Evolutionary conservation across 192 early-diverging fungal genomes (phyloP).

Genomic region (Haplosporangium gracile): DNA sequence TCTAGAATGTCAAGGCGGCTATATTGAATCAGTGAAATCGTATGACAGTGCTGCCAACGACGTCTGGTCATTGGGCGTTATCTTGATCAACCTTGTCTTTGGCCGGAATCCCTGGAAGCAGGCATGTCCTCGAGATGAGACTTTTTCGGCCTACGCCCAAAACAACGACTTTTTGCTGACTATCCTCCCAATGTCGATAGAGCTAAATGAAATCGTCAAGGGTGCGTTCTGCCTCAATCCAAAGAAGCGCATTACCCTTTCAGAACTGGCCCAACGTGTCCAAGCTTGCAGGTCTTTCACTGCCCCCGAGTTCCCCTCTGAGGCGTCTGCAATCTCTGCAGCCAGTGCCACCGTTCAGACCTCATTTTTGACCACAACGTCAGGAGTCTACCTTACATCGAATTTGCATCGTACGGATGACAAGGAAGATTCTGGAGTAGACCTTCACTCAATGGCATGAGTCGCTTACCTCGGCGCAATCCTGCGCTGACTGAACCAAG

Average conservation of each 20-base stretch:
- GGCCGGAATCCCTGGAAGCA: constrained; percentile 85
- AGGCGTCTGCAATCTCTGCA: not conserved
- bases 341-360: not conserved
- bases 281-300: constrained; percentile 62
- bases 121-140: constrained; percentile 74
- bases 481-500: not conserved
- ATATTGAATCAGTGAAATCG: constrained; percentile 68
- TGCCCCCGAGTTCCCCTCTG: constrained; percentile 31
- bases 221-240: constrained; percentile 63
- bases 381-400: not conserved
- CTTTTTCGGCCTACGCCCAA: constrained; percentile 65
- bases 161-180: constrained; percentile 73
- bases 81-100: constrained; percentile 85
- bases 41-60: constrained; percentile 76
- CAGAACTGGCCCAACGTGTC: constrained; percentile 57
- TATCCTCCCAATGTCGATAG: constrained; percentile 70
- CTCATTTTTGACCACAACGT: not conserved
- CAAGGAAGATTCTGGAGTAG: constrained; percentile 50
- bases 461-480: not conserved
- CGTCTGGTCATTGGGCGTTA: constrained; percentile 96
- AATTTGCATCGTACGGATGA: constrained; percentile 11
- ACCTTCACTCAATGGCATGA: constrained; percentile 31
- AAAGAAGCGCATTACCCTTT: constrained; percentile 56
- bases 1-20: constrained; percentile 76
- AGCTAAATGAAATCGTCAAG: constrained; percentile 69